Evolutionary conservation across 192 early-diverging fungal species (phyloP), one percentile per base, ranked within the genome.

Genomic region (Umbelopsis ramanniana): DNA sequence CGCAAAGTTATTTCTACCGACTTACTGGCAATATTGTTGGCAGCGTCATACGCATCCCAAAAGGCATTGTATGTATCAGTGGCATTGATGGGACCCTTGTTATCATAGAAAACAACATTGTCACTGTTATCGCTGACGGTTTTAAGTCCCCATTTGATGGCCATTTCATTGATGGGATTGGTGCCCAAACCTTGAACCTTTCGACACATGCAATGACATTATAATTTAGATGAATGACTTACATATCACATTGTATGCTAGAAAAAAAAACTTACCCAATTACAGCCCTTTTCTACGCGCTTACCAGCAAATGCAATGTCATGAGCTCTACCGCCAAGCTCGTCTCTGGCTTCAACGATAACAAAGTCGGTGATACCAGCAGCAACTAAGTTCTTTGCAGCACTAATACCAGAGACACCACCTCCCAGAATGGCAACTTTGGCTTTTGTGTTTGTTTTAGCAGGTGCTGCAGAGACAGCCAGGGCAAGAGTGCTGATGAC

Each of bases 131-230:
- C 76, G 12, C 69, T 48, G 12, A 47, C 66, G 0, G 74, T 71
- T 37, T 77, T 82, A 14, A 82, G 40, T 0, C 78, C 81, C 55
- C 71, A 66, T 19, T 71, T 37, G 4, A 46, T 11, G 21, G 81
- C 78, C 52, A 82, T 38, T 29, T 68, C 35, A 26, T 76, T 76
- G 37, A 82, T 73, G 33, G 78, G 81, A 54, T 82, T 82, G 23
- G 67, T 66, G 15, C 78, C 79, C 45, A 77, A 55, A 21, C 81
- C 81, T 45, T 80, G 75, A 33, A 82, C 77, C 74, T 79, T n/a
- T 22, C 6, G 19, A 60, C 21, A 48, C n/a, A 47, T 19, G 21
- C 40, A 54, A 9, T 46, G n/a, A 21, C n/a, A 8, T 1, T 52
- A 70, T 11, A 8, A 9, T 37, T 21, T 9, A 45, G 3, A 35